Evolutionary conservation across 176 grass and related monocot genomes (phyloP), one percentile per base, ranked within the genome.

Genomic region (Oryza nivara): DNA sequence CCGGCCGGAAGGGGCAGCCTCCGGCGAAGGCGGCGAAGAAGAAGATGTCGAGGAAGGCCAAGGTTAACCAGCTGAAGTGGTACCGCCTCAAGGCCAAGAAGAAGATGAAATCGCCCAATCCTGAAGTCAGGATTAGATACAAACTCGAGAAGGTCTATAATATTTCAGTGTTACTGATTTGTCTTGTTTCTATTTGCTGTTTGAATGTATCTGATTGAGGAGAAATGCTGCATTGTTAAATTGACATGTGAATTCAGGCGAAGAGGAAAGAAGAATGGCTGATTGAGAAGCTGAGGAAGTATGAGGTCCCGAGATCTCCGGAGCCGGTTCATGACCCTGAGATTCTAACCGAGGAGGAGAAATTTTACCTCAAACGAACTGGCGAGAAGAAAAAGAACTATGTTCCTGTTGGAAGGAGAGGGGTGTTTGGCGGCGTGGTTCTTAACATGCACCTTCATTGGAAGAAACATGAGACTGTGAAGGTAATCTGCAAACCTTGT

Each of bases 391-490:
- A 89, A 72, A 96, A 91, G 35, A 89, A 93, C 38, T 93, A 91
- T 79, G 84, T 91, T 73, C 88, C 93, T 11, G 84, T 93, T 65
- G 91, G 94, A 64, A 91, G 91, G 78, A 81, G 94, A 89, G 94
- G 94, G 7, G 83, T 96, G 41, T 96, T 96, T 83, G 94, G 94
- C 41, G 91, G 94, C 2, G 91, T 96, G 35, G 91, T 96, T 74
- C 91, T 96, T 43, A 96, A 96, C 44, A 96, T 96, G 93, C 91
- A 96, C 73, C 77, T 96, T 34, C 93, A 93, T 22, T 96, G 94
- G 91, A 96, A 93, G 88, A 96, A 89, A 13, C 94, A 93, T 77
- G 88, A 96, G 68, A 96, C 94, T 0, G 78, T 93, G 65, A 89
- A 93, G 86, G 88, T 96, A 9, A 64, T 91, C 10, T 96, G 88